Evolutionary conservation across 805 yeast species (phyloP), one percentile per base, ranked within the genome.

Genomic region (Yamadazyma laniorum): DNA sequence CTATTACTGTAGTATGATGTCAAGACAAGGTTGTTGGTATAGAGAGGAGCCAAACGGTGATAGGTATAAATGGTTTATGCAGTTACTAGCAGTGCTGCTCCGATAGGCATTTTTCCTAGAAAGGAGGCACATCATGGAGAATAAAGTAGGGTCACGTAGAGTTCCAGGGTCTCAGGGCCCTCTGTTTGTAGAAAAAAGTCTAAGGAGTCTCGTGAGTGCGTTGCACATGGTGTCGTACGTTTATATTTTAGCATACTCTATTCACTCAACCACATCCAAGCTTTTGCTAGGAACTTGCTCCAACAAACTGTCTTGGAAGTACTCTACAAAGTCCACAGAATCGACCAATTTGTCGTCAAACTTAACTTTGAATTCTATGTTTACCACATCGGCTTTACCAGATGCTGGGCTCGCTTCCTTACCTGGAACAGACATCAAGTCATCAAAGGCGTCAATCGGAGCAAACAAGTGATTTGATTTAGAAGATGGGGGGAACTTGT

Each of bases 291-390:
- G 66, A 18, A 63, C 49, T 44, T 63, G 63, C 32, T 54, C 42
- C 37, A 61, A 55, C 49, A 66, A 58, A 11, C 58, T 48, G 18
- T 56, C 56, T 50, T 65, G 59, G 50, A 67, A 67, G 37, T 37
- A 45, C 8, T 51, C 59, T 15, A 63, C 66, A 48, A 67, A 65
- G 28, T 56, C 58, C 42, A 54, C 58, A 17, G 73, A 50, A 45
- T 67, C 74, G 19, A 49, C 35, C 45, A 63, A 49, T 34, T 55
- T 58, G 19, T 49, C 57, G 47, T 65, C 55, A 43, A 44, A 56
- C 45, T 56, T 63, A 44, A 67, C 47, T 43, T 58, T 59, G 49
- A 67, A 61, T 29, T 56, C 57, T 34, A 67, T 63, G 27, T 50
- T 53, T 3, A 58, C 69, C 6, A 39, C 34, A 6, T 46, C 37